Percentiles rank a stretch among this genome's conserved stretches.
Evolutionary conservation across 441 rosid genomes (phyloP).

Genomic region (Euphorbia celastroides): DNA sequence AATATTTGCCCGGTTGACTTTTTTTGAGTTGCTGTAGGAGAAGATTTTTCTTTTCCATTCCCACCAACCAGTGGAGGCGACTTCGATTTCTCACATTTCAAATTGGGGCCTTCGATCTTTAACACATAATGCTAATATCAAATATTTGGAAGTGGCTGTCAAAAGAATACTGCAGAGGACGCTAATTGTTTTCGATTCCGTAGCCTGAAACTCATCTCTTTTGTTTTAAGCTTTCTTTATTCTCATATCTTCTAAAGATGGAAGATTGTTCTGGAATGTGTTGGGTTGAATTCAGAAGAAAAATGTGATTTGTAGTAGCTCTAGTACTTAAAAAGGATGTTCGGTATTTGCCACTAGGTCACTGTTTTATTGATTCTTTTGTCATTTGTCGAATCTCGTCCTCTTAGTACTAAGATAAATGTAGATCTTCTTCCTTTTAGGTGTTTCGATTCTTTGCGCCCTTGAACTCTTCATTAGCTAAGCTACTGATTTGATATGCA

Average conservation of each 20-base stretch:
- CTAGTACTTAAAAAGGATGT: conserved; percentile 42
- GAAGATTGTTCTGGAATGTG: conserved; percentile 37
- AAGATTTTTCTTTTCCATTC: conserved; percentile 37
- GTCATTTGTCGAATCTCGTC: too few species aligned
- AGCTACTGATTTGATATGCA: too few species aligned
- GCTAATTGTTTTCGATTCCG: too few species aligned
- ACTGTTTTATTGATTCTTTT: too few species aligned
- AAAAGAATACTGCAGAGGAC: conserved; percentile 37
- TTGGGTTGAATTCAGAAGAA: conserved; percentile 48
- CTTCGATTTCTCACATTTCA: too few species aligned
- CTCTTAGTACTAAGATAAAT: too few species aligned
- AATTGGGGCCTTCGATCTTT: conserved; percentile 23
- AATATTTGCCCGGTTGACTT: conserved; percentile 32
- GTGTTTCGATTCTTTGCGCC: too few species aligned
- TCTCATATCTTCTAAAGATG: conserved; percentile 34
- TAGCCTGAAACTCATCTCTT: conserved; percentile 30
- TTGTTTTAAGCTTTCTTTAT: not conserved
- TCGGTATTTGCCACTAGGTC: conserved; percentile 48
- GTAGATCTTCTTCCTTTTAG: too few species aligned
- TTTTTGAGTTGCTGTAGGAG: conserved; percentile 40
- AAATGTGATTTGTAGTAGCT: conserved; percentile 45
- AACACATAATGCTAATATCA: conserved; percentile 21
- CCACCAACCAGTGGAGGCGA: conserved; percentile 40
- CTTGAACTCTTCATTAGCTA: too few species aligned
- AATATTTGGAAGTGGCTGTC: too few species aligned